Percentiles rank a stretch among this genome's conserved stretches.
Evolutionary conservation across 768 basidiomycete genomes (phyloP).

Genomic region (Naematelia aurantialba): DNA sequence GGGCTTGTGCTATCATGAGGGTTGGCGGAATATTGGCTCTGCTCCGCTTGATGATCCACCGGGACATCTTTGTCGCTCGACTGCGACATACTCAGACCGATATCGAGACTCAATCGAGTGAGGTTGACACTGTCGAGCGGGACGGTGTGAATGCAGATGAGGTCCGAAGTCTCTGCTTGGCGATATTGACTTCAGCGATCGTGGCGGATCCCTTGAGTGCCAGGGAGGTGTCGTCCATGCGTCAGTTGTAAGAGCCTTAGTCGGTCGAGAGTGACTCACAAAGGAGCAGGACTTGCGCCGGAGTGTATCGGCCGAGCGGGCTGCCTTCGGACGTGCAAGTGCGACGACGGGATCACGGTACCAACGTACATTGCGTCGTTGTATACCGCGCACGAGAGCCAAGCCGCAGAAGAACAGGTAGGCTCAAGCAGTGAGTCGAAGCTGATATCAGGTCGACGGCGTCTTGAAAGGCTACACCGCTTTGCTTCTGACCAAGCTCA

Average conservation of each 20-base stretch:
- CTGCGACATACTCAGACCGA: background rate
- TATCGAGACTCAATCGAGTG: background rate
- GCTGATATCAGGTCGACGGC: background rate
- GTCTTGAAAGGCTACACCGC: background rate
- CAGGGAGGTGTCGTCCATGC: background rate
- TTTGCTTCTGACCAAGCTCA: background rate
- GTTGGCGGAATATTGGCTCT: background rate
- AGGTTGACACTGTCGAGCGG: background rate
- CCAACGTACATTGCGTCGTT: background rate
- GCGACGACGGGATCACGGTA: background rate
- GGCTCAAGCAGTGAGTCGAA: background rate
- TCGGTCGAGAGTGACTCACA: background rate
- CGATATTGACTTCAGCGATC: background rate
- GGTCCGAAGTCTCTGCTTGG: background rate
- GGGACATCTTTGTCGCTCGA: background rate
- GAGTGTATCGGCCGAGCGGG: background rate
- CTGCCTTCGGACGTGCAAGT: background rate
- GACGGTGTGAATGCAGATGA: background rate
- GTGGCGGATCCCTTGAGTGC: background rate
- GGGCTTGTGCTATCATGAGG: constrained; percentile 3
- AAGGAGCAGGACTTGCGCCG: background rate
- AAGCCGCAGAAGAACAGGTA: background rate
- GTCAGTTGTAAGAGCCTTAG: background rate
- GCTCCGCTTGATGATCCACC: background rate
- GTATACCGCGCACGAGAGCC: background rate